Conservation (phyloP, 1,284 basidiomycete species). For the Heterobasidion annosum region DNA sequence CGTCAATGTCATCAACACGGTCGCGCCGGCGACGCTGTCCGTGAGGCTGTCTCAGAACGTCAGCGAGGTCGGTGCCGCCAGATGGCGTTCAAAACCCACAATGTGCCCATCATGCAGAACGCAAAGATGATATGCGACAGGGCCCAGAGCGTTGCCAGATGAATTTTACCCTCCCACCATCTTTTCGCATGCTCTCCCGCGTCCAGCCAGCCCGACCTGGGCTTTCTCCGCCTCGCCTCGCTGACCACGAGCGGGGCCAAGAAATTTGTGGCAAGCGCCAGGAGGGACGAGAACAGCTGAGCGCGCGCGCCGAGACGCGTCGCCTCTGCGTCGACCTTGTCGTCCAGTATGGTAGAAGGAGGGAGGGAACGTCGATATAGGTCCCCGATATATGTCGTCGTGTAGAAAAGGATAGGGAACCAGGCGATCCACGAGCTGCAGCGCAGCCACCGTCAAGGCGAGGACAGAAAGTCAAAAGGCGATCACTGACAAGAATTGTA, state of each 20-base stretch:
- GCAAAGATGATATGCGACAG: conserved; percentile 64
- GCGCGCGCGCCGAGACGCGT: conserved; percentile 81
- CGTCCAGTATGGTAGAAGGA: conserved; percentile 23
- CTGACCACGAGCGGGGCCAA: conserved; percentile 68
- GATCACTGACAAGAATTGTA: conserved; percentile 79
- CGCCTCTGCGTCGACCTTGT: conserved; percentile 53
- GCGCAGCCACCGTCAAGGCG: conserved; percentile 6
- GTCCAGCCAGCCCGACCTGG: neutral
- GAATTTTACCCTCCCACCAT: conserved; percentile 34
- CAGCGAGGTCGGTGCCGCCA: neutral
- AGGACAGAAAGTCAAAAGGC: neutral
- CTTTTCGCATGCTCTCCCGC: conserved; percentile 4
- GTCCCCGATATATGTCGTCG: conserved; percentile 80
- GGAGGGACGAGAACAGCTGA: conserved; percentile 67
- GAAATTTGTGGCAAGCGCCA: conserved; percentile 65
- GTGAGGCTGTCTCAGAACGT: conserved; percentile 39
- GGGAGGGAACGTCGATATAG: conserved; percentile 56
- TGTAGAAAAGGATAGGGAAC: conserved; percentile 89
- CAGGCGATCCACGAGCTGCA: conserved; percentile 72
- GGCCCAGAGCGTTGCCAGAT: conserved; percentile 68
- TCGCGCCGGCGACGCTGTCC: conserved; percentile 52
- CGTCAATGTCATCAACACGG: conserved; percentile 53
- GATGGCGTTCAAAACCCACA: conserved; percentile 36
- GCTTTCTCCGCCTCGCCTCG: neutral
- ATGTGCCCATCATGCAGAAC: conserved; percentile 62